phyloP scores from a whole-genome alignment of 352 stramenopile species.

The Pythium dissimile region DNA sequence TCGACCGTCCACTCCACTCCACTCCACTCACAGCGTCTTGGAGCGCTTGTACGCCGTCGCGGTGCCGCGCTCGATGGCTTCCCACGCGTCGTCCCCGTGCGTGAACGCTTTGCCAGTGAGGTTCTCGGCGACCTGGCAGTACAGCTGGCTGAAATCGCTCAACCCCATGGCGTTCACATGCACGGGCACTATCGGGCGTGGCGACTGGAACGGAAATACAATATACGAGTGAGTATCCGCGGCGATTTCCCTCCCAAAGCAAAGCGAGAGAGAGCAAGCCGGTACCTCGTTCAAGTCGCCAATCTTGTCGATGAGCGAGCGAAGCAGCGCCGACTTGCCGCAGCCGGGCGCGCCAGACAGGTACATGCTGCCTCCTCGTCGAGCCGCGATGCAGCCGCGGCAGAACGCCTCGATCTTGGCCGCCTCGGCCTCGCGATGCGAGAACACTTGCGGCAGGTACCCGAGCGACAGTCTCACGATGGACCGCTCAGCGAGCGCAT shows the following conservation, averaged over 20 bases:
- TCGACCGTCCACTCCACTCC: constrained; percentile 12
- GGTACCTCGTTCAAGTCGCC: constrained; percentile 46
- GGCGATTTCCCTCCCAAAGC: too few relatives aligned
- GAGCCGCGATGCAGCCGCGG: constrained; percentile 42
- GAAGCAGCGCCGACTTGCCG: constrained; percentile 74
- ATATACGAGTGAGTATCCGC: not conserved
- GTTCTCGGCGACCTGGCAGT: constrained; percentile 49
- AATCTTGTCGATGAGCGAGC: constrained; percentile 47
- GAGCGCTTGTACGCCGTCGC: constrained; percentile 37
- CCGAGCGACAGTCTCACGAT: constrained; percentile 50
- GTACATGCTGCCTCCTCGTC: constrained; percentile 64
- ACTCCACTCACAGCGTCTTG: constrained; percentile 35
- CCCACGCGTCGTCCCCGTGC: constrained; percentile 49
- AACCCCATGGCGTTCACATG: constrained; percentile 79
- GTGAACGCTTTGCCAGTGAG: constrained; percentile 47
- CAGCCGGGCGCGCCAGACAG: constrained; percentile 75
- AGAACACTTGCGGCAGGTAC: constrained; percentile 41
- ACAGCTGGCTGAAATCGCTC: constrained; percentile 43
- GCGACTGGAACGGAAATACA: not conserved
- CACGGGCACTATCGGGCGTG: constrained; percentile 32
- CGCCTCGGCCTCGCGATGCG: constrained; percentile 61
- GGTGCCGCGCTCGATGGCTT: constrained; percentile 57
- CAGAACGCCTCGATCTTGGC: constrained; percentile 55
- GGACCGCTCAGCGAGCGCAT: constrained; percentile 26
- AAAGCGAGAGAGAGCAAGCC: too few relatives aligned